Conservation (phyloP, 202 grass and related monocot genomes). For the Panicum hallii region DNA sequence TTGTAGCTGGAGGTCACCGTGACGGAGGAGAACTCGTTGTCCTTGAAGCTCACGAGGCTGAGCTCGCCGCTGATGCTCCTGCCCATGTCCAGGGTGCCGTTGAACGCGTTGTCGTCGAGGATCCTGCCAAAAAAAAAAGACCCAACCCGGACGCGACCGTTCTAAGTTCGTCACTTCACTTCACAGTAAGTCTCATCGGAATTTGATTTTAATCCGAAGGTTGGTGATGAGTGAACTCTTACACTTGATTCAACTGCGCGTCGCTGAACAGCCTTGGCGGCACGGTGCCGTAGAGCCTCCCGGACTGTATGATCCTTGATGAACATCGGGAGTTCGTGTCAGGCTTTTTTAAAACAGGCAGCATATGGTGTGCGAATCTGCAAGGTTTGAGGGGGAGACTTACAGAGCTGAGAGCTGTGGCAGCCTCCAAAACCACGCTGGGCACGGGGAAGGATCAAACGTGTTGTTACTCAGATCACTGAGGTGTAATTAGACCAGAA, state of each 20-base stretch:
- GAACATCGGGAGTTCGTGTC: conserved; percentile 17
- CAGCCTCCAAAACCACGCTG: conserved; percentile 77
- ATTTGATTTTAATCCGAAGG: neutral
- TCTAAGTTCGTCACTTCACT: neutral
- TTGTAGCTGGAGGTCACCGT: conserved; percentile 52
- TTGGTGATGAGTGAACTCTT: conserved; percentile 47
- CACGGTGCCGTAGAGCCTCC: conserved; percentile 67
- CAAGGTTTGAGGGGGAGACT: conserved; percentile 42
- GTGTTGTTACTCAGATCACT: conserved; percentile 98
- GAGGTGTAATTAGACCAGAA: conserved; percentile 26
- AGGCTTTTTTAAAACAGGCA: conserved; percentile 12
- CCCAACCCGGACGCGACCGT: neutral
- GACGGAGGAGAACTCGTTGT: conserved; percentile 60
- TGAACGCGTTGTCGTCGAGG: conserved; percentile 81
- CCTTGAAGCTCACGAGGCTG: conserved; percentile 75
- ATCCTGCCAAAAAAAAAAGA: conserved; percentile 42
- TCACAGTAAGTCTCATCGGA: neutral
- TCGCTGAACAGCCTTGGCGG: conserved; percentile 68
- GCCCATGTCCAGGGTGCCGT: conserved; percentile 79
- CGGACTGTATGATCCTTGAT: conserved; percentile 84
- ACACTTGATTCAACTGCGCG: conserved; percentile 87
- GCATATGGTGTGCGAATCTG: neutral
- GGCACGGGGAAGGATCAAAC: conserved; percentile 73
- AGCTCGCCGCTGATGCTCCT: conserved; percentile 69
- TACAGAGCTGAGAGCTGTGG: conserved; percentile 73